phyloP scores from a whole-genome alignment of 225 moss, liverwort and hornwort species.

The Marchantia paleacea region DNA sequence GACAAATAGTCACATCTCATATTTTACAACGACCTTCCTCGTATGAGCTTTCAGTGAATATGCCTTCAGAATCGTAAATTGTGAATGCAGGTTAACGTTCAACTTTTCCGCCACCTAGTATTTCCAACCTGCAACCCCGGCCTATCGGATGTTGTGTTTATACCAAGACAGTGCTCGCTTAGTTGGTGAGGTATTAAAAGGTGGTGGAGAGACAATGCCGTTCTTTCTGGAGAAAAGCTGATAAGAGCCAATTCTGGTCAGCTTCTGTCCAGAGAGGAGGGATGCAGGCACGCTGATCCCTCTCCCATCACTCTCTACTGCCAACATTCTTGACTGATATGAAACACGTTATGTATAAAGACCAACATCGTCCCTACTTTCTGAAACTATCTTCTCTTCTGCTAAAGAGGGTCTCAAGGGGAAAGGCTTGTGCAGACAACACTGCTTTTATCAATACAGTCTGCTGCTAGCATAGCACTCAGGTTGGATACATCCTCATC shows the following conservation, averaged over 20 bases:
- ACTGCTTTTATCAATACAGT: conserved; percentile 1
- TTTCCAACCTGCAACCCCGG: not conserved
- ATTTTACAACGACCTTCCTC: conserved; percentile 9
- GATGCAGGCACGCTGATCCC: not conserved
- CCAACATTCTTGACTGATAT: not conserved
- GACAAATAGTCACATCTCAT: conserved; percentile 15
- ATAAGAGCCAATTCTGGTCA: not conserved
- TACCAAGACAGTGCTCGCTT: not conserved
- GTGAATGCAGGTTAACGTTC: conserved; percentile 5
- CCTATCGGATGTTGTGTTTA: not conserved
- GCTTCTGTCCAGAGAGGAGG: conserved; percentile 7
- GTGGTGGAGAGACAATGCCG: not conserved
- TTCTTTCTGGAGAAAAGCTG: not conserved
- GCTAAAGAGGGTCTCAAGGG: not conserved
- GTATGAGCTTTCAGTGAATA: not conserved
- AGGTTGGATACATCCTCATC: conserved; percentile 5
- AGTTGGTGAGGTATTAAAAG: not conserved
- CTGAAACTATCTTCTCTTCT: not conserved
- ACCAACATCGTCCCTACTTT: conserved; percentile 1
- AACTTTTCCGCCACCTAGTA: not conserved
- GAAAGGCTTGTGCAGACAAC: not conserved
- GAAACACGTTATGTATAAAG: not conserved
- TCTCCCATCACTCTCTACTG: not conserved
- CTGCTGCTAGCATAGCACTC: not conserved
- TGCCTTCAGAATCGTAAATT: conserved; percentile 11